A percentile compares a stretch with the other conserved stretches of the same genome.
phyloP scores from a whole-genome alignment of 2,329 filamentous ascomycete species.

The Venturia effusa region DNA sequence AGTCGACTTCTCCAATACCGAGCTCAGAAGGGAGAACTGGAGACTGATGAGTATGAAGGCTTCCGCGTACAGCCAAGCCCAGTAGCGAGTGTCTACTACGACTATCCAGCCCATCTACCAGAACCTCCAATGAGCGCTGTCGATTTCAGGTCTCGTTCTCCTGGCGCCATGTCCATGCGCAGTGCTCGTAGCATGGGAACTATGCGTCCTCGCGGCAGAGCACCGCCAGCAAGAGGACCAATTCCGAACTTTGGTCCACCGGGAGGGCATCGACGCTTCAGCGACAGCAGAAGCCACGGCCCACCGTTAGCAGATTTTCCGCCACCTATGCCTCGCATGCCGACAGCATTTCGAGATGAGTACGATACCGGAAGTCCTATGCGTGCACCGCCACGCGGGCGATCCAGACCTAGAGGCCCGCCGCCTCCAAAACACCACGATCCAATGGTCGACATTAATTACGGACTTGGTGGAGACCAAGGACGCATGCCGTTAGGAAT shows the following conservation, averaged over 20 bases:
- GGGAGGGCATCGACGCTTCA: background rate
- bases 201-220: constrained; percentile 3
- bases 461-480: constrained; percentile 1
- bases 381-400: background rate
- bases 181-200: constrained; percentile 7
- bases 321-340: constrained; percentile 1
- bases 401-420: background rate
- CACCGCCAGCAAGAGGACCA: background rate
- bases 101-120: background rate
- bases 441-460: constrained; percentile 2
- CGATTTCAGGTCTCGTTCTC: background rate
- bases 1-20: background rate
- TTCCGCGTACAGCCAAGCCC: background rate
- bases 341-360: background rate
- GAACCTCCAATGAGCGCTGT: background rate
- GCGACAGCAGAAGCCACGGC: background rate
- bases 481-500: background rate
- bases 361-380: background rate
- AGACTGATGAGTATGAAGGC: background rate
- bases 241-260: background rate
- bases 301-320: background rate
- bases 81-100: background rate
- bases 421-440: background rate
- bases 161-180: background rate
- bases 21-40: background rate